Evolutionary conservation across 1,284 basidiomycete genomes (phyloP), one percentile per base, ranked within the genome.

Genomic region (Fistulinella staudtii): DNA sequence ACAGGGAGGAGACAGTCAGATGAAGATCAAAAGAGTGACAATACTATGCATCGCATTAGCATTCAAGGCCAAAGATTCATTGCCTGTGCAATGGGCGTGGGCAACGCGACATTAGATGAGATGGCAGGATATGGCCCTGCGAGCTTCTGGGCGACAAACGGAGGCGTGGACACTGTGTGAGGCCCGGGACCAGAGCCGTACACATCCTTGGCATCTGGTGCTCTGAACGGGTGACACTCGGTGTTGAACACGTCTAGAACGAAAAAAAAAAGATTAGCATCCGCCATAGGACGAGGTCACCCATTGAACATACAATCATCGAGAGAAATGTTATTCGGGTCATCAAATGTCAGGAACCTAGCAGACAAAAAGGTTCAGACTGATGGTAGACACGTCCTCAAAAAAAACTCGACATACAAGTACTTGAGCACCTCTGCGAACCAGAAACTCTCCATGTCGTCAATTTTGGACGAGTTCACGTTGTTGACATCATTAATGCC

Each of bases 351-450:
- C 39, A 89, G 71, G 63, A 80, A 60, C 7, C 54, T 60, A 20
- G 37, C n/a, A 2, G 10, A 15, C 17, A 8, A 35, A 6, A 10
- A 1, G 7, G 8, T 14, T 14, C 24, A 25, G 31, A 10, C 25
- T 10, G 14, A 21, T 8, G 4, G 22, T 36, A 5, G 11, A 36
- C 25, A 3, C 22, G 0, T 14, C 27, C 17, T 37, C 9, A 4
- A 18, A 7, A 27, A n/a, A 20, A 11, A 23, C 11, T 1, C 1
- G 20, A 23, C 9, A 46, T 43, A 85, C 80, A 87, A 57, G 58
- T 88, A 87, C 61, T 87, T 87, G 60, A 87, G 64, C 34, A 83
- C 81, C 64, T 88, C 85, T 0, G 78, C 82, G 51, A 82, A 87
- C 82, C 85, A 87, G 70, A 88, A 89, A 54, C 82, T 85, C 64